Percentiles rank a stretch among this genome's conserved stretches.
phyloP scores from a whole-genome alignment of 202 grass and related monocot genomes.

The Musa balbisiana region DNA sequence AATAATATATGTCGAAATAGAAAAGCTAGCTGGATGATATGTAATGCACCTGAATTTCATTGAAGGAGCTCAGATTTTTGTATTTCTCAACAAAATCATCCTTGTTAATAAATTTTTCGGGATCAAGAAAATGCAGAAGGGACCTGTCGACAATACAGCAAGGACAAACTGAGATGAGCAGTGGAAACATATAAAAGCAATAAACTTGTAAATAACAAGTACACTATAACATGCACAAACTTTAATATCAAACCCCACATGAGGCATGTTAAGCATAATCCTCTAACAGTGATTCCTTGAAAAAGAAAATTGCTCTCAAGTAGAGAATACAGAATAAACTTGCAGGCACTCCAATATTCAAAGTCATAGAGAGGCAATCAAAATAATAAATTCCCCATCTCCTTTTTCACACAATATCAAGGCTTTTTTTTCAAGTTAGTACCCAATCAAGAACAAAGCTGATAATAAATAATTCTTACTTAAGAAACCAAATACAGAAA shows the following conservation, averaged over 20 bases:
- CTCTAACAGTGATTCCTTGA: not conserved
- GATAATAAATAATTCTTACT: no score
- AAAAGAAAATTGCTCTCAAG: not conserved
- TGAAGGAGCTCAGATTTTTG: conserved; percentile 95
- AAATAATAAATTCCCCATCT: not conserved
- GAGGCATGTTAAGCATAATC: not conserved
- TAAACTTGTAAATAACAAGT: not conserved
- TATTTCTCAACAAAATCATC: conserved; percentile 98
- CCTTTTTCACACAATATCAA: not conserved
- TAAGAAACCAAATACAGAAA: no score
- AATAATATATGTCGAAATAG: no score
- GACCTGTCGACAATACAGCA: conserved; percentile 43
- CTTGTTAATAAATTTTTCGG: conserved; percentile 81
- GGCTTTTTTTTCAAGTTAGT: not conserved
- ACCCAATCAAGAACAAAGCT: not conserved
- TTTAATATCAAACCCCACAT: not conserved
- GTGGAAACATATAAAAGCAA: not conserved
- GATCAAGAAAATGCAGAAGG: conserved; percentile 97
- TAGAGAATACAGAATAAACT: not conserved
- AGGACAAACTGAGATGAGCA: conserved; percentile 1
- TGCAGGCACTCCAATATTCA: not conserved
- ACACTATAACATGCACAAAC: not conserved
- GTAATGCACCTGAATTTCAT: conserved; percentile 76
- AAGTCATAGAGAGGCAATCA: not conserved
- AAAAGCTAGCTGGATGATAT: not conserved